A percentile compares a stretch with the other conserved stretches of the same genome.
phyloP scores from a whole-genome alignment of 2,329 filamentous ascomycete species.

The Phoma sp. region DNA sequence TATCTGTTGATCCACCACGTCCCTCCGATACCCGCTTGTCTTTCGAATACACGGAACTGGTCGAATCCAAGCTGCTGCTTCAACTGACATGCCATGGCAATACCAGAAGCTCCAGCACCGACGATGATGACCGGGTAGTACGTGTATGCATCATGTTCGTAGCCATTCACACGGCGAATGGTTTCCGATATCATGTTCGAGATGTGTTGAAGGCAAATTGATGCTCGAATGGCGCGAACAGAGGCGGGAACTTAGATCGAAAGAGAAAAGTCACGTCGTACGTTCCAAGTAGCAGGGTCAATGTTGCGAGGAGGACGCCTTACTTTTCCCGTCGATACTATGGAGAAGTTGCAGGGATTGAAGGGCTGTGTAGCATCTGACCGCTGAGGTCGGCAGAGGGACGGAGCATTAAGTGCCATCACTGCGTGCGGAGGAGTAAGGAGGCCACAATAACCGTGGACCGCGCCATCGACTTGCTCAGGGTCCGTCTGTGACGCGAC shows the following conservation, averaged over 20 bases:
- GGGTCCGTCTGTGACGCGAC: conserved; percentile 1
- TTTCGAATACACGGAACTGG: conserved; percentile 67
- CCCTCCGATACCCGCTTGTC: conserved; percentile 63
- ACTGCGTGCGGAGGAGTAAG: not conserved
- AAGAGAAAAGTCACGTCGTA: not conserved
- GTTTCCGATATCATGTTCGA: conserved; percentile 40
- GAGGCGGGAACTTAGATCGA: not conserved
- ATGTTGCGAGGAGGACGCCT: not conserved
- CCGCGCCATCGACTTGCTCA: not conserved
- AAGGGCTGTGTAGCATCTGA: not conserved
- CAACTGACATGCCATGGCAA: conserved; percentile 66
- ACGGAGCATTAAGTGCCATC: not conserved
- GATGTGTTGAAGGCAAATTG: not conserved
- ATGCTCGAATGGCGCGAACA: not conserved
- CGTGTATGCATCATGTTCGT: conserved; percentile 48
- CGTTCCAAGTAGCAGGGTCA: not conserved
- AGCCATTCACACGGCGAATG: conserved; percentile 48
- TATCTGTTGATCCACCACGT: conserved; percentile 71
- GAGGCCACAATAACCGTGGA: not conserved
- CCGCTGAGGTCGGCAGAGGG: not conserved
- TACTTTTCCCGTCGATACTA: not conserved
- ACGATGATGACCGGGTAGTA: conserved; percentile 62
- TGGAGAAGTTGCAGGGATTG: conserved; percentile 1
- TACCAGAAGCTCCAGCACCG: conserved; percentile 67
- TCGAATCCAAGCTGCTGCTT: conserved; percentile 64